phyloP scores from a whole-genome alignment of 371 early-diverging fungal genomes.

The Lichtheimia corymbifera region DNA sequence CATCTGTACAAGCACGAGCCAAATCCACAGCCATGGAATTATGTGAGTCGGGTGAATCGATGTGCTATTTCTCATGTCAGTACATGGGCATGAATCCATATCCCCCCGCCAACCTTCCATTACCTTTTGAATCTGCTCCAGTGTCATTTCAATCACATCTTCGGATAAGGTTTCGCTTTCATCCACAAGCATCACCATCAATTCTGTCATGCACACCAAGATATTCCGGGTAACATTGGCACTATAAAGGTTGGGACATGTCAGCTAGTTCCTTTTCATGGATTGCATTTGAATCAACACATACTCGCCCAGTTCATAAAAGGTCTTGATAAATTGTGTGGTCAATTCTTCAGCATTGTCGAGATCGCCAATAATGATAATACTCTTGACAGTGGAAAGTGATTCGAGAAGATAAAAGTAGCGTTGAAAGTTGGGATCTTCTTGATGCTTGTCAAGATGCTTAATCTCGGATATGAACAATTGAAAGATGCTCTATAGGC shows the following conservation, averaged over 20 bases:
- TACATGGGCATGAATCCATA: no score
- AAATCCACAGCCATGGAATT: conserved; percentile 83
- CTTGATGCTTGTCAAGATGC: conserved; percentile 53
- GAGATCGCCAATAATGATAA: conserved; percentile 65
- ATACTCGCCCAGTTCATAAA: conserved; percentile 7
- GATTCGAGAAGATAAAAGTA: conserved; percentile 87
- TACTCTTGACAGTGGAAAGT: conserved; percentile 81
- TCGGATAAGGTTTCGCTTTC: conserved; percentile 71
- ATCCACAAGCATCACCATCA: conserved; percentile 81
- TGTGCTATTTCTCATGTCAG: no score
- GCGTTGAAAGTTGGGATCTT: conserved; percentile 64
- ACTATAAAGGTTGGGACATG: conserved; percentile 26
- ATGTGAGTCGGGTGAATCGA: conserved; percentile 47
- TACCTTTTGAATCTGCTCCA: conserved; percentile 76
- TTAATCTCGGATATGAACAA: conserved; percentile 78
- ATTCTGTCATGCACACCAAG: conserved; percentile 79
- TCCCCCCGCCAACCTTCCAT: no score
- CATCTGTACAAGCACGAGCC: conserved; percentile 72
- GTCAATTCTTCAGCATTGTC: conserved; percentile 29
- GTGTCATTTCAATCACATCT: conserved; percentile 78
- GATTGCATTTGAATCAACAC: not conserved
- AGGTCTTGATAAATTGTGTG: conserved; percentile 22
- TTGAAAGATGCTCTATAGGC: conserved; percentile 68
- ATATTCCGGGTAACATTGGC: conserved; percentile 73
- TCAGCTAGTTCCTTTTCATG: not conserved